phyloP scores from a whole-genome alignment of 257 asterid species.

The Thymus quinquecostatus region DNA sequence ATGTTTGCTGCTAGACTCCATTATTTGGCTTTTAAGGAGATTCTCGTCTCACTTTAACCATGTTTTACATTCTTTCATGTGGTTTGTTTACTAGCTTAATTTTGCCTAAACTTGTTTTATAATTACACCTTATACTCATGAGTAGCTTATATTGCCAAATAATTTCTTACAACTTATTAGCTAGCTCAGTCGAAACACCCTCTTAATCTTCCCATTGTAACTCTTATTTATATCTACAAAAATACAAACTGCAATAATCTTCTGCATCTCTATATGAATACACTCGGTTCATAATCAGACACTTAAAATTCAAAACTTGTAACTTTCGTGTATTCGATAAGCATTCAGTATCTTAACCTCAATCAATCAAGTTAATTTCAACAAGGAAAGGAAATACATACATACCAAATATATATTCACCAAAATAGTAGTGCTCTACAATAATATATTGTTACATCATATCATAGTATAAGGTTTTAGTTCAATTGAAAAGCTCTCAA shows the following conservation, averaged over 20 bases:
- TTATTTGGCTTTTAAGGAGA: conserved; percentile 83
- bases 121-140: not conserved
- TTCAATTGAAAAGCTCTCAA: conserved; percentile 43
- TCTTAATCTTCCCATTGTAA: too few species aligned
- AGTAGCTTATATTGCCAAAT: too few species aligned
- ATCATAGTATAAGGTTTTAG: conserved; percentile 17
- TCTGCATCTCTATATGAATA: too few species aligned
- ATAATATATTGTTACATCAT: conserved; percentile 18
- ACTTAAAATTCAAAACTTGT: too few species aligned
- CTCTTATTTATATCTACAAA: too few species aligned
- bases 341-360: too few species aligned
- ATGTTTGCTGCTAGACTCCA: conserved; percentile 75
- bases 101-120: not conserved
- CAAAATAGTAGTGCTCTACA: not conserved
- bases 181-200: too few species aligned
- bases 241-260: too few species aligned
- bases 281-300: too few species aligned
- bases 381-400: not conserved
- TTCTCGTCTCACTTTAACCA: conserved; percentile 74
- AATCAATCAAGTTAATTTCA: not conserved
- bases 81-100: conserved; percentile 38
- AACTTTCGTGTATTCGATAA: too few species aligned
- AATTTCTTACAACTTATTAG: too few species aligned
- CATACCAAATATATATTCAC: not conserved
- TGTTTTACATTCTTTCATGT: conserved; percentile 62